Evolutionary conservation across 73 alveolate species (phyloP), one percentile per base, ranked within the genome.

Genomic region (Paramecium sexaurelia): DNA sequence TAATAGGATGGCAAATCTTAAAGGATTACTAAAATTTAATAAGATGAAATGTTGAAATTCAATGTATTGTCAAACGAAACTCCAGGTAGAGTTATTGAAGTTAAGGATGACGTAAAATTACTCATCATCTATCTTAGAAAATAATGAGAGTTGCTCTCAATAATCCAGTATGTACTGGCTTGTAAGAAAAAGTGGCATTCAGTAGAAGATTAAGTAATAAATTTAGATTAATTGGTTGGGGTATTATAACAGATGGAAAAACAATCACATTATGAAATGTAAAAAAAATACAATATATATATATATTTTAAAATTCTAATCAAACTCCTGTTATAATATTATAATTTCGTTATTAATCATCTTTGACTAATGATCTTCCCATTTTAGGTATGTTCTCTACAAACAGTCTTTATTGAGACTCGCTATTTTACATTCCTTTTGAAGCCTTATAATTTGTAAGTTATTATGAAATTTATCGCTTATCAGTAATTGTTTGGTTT

Each of bases 1-100:
- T 78, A 93, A 84, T 96, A 96, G 35, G 98, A 96, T 67, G 97
- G 95, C 41, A 68, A 82, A 94, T 85, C 87, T 32, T 57, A 94
- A 68, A 95, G 51, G 56, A 91, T 93, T 33, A 75, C 93, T 6
- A 93, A 93, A 51, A 93, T 93, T 17, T 43, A 84, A 91, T 41
- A 83, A 35, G 84, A 71, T 57, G 96, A 93, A 91, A 85, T 51
- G 33, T 78, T 93, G 55, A 93, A 88, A 91, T 87, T 93, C 41
- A 93, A 93, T 93, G 96, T 93, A 6, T 91, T 94, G n/a, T 85
- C 94, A 24, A 93, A 94, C 24, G 92, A 93, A 93, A 91, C 96
- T 33, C 93, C 95, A 45, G 96, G 95, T n/a, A 91, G 92, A 61
- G 96, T 93, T 13, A 26, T 93, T 11, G 95, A 88, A 69, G 89